These are phyloP conservation scores for Gymnopilus dilepis DNA, from an alignment of 768 basidiomycete genomes.

Conservation along the genomic window DNA sequence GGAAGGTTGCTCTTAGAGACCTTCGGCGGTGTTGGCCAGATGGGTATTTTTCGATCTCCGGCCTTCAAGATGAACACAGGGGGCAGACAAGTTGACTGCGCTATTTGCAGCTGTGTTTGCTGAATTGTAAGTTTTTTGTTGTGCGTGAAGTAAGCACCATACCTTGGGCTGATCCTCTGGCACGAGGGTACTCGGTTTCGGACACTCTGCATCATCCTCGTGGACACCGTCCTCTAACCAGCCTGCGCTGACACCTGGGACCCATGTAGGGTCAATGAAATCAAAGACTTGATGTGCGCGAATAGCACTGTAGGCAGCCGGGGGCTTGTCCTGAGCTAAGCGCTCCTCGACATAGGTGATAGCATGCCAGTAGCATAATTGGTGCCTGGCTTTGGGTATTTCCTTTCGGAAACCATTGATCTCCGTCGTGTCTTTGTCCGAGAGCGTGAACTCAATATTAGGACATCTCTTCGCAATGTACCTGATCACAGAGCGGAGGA, in stretches of 20 bases:
- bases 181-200: neutral
- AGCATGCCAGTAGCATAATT: conserved; percentile 39
- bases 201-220: conserved; percentile 12
- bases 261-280: conserved; percentile 32
- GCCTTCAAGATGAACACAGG: conserved; percentile 20
- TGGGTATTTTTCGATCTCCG: conserved; percentile 13
- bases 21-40: conserved; percentile 24
- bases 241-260: conserved; percentile 22
- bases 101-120: neutral
- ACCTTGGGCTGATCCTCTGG: neutral
- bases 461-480: conserved; percentile 20
- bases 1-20: neutral
- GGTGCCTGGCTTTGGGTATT: conserved; percentile 32
- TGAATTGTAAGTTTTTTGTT: neutral
- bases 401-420: conserved; percentile 29
- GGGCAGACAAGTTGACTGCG: conserved; percentile 2
- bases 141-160: too few species aligned
- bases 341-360: conserved; percentile 29
- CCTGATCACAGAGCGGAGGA: conserved; percentile 25
- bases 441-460: conserved; percentile 28
- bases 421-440: conserved; percentile 36
- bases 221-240: conserved; percentile 21
- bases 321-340: conserved; percentile 28
- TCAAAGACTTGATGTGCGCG: conserved; percentile 22
- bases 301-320: conserved; percentile 23